Percentiles rank a stretch among this genome's conserved stretches.
Evolutionary conservation across 768 basidiomycete genomes (phyloP).

Genomic region (Mycena haematopus): DNA sequence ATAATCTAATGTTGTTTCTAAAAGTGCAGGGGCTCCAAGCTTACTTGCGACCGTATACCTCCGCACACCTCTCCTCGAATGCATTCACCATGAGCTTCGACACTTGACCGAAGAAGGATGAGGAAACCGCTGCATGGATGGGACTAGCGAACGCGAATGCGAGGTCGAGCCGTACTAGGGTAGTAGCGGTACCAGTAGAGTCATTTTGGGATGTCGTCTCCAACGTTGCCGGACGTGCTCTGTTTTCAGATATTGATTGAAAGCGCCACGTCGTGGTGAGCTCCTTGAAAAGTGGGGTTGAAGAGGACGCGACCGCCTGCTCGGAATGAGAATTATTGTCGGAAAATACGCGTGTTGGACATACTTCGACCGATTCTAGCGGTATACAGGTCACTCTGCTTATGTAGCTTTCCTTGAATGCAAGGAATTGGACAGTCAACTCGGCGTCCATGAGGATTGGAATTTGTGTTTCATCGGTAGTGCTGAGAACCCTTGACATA

Average conservation of each 20-base stretch:
- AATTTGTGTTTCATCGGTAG: conserved; percentile 37
- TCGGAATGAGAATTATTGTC: conserved; percentile 17
- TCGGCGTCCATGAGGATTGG: conserved; percentile 76
- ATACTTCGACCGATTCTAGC: conserved; percentile 78
- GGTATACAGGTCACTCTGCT: conserved; percentile 85
- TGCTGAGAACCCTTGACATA: conserved; percentile 65
- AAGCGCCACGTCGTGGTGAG: conserved; percentile 80
- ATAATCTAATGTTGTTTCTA: background rate
- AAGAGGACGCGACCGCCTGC: conserved; percentile 75
- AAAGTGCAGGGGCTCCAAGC: background rate
- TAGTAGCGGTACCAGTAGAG: conserved; percentile 68
- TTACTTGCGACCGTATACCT: conserved; percentile 64
- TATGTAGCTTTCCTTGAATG: conserved; percentile 86
- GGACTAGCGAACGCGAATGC: conserved; percentile 89
- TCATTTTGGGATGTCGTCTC: conserved; percentile 19
- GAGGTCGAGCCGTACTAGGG: conserved; percentile 84
- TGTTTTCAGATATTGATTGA: conserved; percentile 40
- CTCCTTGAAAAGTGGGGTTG: conserved; percentile 75
- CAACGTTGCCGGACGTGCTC: conserved; percentile 23
- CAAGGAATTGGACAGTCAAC: conserved; percentile 86
- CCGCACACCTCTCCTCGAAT: conserved; percentile 84
- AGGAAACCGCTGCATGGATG: conserved; percentile 81
- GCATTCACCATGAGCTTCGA: conserved; percentile 90
- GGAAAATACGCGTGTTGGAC: conserved; percentile 33
- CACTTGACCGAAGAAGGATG: conserved; percentile 85